phyloP scores from a whole-genome alignment of 768 basidiomycete genomes.

The Hydnomerulius pinastri region DNA sequence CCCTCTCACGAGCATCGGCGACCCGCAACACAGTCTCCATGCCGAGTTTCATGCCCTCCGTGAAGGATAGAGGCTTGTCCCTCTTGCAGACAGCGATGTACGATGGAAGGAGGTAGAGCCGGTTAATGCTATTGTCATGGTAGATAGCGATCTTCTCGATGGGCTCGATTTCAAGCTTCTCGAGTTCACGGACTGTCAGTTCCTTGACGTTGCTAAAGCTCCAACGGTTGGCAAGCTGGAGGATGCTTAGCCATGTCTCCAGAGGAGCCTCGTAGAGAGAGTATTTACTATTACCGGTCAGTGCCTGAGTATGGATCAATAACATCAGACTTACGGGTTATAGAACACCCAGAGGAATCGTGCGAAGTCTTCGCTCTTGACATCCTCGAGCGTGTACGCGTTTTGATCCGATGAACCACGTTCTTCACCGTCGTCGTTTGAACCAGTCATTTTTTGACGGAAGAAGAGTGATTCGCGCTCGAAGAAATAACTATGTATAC shows the following conservation, averaged over 20 bases:
- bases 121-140: slow-evolving; percentile 36
- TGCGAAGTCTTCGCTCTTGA: slow-evolving; percentile 49
- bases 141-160: slow-evolving; percentile 42
- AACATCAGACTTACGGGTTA: slow-evolving; percentile 48
- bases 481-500: slow-evolving; percentile 64
- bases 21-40: slow-evolving; percentile 39
- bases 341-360: slow-evolving; percentile 66
- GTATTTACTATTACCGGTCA: slow-evolving; percentile 30
- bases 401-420: slow-evolving; percentile 41
- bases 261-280: slow-evolving; percentile 40
- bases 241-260: slow-evolving; percentile 44
- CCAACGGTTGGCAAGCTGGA: slow-evolving; percentile 42
- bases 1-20: slow-evolving; percentile 41
- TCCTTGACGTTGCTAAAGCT: slow-evolving; percentile 41
- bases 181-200: slow-evolving; percentile 40
- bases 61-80: slow-evolving; percentile 35
- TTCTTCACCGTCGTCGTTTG: slow-evolving; percentile 32
- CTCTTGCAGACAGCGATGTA: slow-evolving; percentile 39
- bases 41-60: slow-evolving; percentile 46
- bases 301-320: not conserved
- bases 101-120: slow-evolving; percentile 36
- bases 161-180: slow-evolving; percentile 36
- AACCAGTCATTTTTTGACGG: slow-evolving; percentile 33
- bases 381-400: slow-evolving; percentile 47
- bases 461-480: slow-evolving; percentile 59